Percentiles rank a stretch among this genome's conserved stretches.
These are phyloP conservation scores for Arthroderma sp. DNA, from an alignment of 2,329 filamentous ascomycete genomes.

Conservation along the genomic window DNA sequence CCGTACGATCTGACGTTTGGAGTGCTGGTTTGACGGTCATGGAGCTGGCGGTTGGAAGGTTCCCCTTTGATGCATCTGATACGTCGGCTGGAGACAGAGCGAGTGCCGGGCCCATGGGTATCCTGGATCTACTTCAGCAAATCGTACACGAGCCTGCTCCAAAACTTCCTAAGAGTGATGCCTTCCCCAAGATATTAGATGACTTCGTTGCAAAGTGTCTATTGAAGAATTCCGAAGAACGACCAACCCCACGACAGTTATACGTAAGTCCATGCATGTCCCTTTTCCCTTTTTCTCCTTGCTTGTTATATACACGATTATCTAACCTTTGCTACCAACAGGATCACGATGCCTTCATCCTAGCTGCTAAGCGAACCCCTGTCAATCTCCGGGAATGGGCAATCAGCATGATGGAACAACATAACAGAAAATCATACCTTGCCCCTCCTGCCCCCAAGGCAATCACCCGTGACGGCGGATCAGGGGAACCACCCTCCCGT, in stretches of 20 bases:
- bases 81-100: conserved; percentile 60
- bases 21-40: conserved; percentile 91
- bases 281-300: not conserved
- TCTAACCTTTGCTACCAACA: conserved; percentile 27
- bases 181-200: conserved; percentile 86
- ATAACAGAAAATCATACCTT: conserved; percentile 91
- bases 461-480: conserved; percentile 47
- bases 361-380: conserved; percentile 90
- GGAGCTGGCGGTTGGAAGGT: conserved; percentile 95
- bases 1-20: conserved; percentile 97
- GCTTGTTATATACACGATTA: not conserved
- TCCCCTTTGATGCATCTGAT: conserved; percentile 77
- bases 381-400: conserved; percentile 93
- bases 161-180: conserved; percentile 88
- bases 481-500: conserved; percentile 40
- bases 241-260: conserved; percentile 85
- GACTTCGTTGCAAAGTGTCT: conserved; percentile 97
- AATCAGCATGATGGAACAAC: conserved; percentile 79
- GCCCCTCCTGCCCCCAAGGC: conserved; percentile 70
- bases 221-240: conserved; percentile 73
- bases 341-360: conserved; percentile 88
- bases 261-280: conserved; percentile 57
- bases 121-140: conserved; percentile 88
- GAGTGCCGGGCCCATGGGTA: conserved; percentile 68
- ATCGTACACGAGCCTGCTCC: conserved; percentile 95